A percentile compares a stretch with the other conserved stretches of the same genome.
Conservation (phyloP, 257 asterid genomes). For the Sherardia arvensis region DNA sequence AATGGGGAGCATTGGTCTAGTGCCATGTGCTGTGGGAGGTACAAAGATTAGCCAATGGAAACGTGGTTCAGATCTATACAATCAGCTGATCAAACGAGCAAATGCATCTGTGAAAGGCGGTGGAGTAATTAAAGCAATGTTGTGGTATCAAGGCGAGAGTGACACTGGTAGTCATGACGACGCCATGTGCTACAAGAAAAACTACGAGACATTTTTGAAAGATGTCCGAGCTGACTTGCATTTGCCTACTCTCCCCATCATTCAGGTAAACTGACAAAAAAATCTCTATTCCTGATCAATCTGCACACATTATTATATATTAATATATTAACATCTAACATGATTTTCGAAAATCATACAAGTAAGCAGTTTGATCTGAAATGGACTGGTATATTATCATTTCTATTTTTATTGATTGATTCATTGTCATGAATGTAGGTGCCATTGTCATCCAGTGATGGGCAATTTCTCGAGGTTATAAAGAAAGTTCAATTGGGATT, state of each 20-base stretch:
- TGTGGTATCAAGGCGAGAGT: constrained; percentile 44
- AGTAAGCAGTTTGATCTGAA: too few relatives aligned
- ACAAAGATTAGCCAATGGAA: constrained; percentile 26
- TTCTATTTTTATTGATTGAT: background rate
- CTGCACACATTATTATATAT: too few relatives aligned
- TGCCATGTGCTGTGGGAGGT: constrained; percentile 35
- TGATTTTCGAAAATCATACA: too few relatives aligned
- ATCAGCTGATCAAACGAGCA: constrained; percentile 22
- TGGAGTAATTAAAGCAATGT: constrained; percentile 16
- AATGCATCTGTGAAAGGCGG: constrained; percentile 9
- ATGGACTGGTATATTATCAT: too few relatives aligned
- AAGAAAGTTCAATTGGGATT: constrained; percentile 26
- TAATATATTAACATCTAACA: too few relatives aligned
- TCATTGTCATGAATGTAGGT: constrained; percentile 16
- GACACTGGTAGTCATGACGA: constrained; percentile 10
- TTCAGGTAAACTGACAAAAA: constrained; percentile 22
- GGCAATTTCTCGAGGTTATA: constrained; percentile 18
- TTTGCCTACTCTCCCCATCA: constrained; percentile 15
- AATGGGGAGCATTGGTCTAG: constrained; percentile 20
- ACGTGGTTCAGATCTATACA: constrained; percentile 19
- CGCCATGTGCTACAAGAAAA: constrained; percentile 18
- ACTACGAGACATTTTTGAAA: constrained; percentile 17
- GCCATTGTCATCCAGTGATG: constrained; percentile 29
- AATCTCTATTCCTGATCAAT: too few relatives aligned
- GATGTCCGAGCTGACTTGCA: constrained; percentile 19